These are phyloP conservation scores for Luzula sylvatica DNA, from an alignment of 176 grass and related monocot species.

Conservation along the genomic window DNA sequence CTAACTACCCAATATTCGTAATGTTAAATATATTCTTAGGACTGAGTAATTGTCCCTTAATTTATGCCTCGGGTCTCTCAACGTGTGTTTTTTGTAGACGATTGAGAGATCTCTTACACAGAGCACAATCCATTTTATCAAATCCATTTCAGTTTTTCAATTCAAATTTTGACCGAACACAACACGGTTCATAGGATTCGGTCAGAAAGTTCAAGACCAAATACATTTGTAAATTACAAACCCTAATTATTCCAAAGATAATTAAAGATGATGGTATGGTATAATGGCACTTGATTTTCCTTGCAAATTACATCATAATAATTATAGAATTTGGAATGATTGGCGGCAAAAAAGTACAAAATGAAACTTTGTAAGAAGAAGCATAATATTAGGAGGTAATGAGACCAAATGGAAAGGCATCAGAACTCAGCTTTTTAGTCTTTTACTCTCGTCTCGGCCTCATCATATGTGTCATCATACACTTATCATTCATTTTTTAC, in stretches of 20 bases:
- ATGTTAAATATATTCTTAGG: constrained; percentile 9
- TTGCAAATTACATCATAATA: too few species aligned
- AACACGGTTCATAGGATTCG: constrained; percentile 3
- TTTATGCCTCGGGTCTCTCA: constrained; percentile 31
- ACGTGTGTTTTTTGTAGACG: constrained; percentile 7
- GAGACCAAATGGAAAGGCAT: constrained; percentile 84
- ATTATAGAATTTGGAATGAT: too few species aligned
- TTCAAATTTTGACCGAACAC: not conserved
- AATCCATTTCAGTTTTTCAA: not conserved
- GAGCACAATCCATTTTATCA: not conserved
- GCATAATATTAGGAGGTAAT: constrained; percentile 80
- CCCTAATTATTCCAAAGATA: not conserved
- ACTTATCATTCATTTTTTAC: not conserved
- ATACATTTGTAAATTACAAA: not conserved
- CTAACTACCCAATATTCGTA: constrained; percentile 9
- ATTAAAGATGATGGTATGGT: not conserved
- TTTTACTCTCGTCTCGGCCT: constrained; percentile 24
- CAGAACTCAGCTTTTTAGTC: constrained; percentile 59
- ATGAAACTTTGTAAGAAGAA: not conserved
- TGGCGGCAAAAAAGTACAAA: not conserved
- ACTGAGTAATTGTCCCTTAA: constrained; percentile 29
- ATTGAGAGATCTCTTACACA: constrained; percentile 9
- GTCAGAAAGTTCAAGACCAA: not conserved
- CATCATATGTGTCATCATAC: constrained; percentile 62
- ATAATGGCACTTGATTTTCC: not conserved